Percentiles rank a stretch among this genome's conserved stretches.
Conservation (phyloP, 2,329 filamentous ascomycete genomes). For the Beauveria rudraprayagi region DNA sequence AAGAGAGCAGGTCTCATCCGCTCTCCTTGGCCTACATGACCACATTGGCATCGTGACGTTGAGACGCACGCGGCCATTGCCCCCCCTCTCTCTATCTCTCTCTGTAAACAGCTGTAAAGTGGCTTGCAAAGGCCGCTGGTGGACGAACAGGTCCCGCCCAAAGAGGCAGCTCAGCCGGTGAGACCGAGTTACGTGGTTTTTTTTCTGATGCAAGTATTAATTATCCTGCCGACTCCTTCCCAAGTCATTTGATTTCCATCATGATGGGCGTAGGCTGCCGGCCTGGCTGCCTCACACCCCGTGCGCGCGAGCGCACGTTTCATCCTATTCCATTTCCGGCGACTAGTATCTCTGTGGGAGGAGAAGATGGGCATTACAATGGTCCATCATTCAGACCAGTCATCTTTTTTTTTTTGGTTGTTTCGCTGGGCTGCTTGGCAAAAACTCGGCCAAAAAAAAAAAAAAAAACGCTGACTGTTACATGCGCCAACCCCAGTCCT, state of each 20-base stretch:
- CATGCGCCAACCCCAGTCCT: not conserved
- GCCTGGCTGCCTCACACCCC: not conserved
- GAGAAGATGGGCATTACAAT: too few species aligned
- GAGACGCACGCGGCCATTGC: not conserved
- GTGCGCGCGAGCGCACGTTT: not conserved
- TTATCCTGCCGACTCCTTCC: not conserved
- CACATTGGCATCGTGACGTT: not conserved
- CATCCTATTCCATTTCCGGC: constrained; percentile 1
- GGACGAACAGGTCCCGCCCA: not conserved
- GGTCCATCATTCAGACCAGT: not conserved
- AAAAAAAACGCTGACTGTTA: too few species aligned
- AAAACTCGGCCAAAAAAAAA: too few species aligned
- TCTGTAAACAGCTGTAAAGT: not conserved
- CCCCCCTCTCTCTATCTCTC: not conserved
- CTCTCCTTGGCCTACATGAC: not conserved
- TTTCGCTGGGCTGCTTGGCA: too few species aligned
- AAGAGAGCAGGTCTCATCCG: not conserved
- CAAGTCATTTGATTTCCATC: not conserved
- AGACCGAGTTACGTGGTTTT: not conserved
- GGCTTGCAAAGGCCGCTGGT: not conserved
- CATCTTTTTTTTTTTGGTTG: not conserved
- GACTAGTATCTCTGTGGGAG: too few species aligned
- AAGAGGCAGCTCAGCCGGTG: constrained; percentile 2
- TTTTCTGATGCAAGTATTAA: not conserved
- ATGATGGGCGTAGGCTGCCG: not conserved